These are phyloP conservation scores for Aspergillus funiculosus DNA, from an alignment of 495 filamentous ascomycete species.

Conservation along the genomic window DNA sequence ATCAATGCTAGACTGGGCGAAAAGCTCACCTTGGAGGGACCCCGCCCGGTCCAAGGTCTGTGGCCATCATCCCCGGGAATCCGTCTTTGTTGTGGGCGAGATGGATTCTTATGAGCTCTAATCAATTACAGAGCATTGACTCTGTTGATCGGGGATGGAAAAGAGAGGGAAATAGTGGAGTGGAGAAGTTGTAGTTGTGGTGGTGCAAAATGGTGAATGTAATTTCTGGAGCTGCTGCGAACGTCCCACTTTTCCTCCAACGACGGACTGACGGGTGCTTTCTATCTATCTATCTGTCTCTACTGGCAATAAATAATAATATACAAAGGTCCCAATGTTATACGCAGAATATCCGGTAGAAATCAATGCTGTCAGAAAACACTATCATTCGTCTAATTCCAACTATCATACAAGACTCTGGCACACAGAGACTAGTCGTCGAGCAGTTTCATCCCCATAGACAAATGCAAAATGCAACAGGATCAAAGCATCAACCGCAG, in stretches of 20 bases:
- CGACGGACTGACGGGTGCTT: no score
- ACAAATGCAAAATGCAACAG: constrained; percentile 12
- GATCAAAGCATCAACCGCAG: constrained; percentile 5
- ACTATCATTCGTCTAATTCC: constrained; percentile 11
- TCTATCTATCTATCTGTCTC: no score
- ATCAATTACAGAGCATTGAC: no score
- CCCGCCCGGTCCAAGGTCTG: background rate
- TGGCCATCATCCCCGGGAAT: background rate
- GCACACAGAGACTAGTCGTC: constrained; percentile 7
- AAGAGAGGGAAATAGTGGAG: no score
- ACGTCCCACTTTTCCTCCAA: no score
- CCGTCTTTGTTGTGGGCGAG: no score
- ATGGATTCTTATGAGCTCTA: no score
- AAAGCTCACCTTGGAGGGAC: constrained; percentile 1
- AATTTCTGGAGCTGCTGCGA: no score
- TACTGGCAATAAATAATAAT: no score
- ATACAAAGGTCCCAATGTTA: background rate
- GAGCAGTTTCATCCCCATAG: constrained; percentile 13
- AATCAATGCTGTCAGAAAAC: background rate
- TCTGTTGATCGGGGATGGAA: no score
- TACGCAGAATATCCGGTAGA: background rate
- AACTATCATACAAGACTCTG: constrained; percentile 13
- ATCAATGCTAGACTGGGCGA: background rate
- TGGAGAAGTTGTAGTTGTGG: no score
- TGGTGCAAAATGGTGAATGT: no score